A percentile compares a stretch with the other conserved stretches of the same genome.
These are phyloP conservation scores for Cryomyces minteri DNA, from an alignment of 495 filamentous ascomycete species.

Conservation along the genomic window DNA sequence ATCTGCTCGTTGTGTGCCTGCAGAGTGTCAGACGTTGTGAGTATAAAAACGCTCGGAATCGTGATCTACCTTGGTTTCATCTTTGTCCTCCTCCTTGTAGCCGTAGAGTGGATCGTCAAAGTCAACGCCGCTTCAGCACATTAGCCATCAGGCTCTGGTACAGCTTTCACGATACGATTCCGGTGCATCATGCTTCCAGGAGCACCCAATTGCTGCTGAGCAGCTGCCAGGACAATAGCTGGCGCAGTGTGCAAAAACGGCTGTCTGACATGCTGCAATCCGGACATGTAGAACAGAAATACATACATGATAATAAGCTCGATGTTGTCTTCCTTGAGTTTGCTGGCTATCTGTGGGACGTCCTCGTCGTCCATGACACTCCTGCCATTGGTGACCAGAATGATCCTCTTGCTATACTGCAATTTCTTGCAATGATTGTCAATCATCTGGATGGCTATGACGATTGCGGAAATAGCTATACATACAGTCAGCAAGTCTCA, in stretches of 20 bases:
- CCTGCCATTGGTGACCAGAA: conserved; percentile 67
- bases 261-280: background rate
- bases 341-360: conserved; percentile 43
- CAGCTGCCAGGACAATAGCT: no score
- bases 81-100: conserved; percentile 85
- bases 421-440: conserved; percentile 60
- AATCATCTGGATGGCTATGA: conserved; percentile 79
- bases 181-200: no score
- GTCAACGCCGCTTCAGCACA: conserved; percentile 58
- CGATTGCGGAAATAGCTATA: conserved; percentile 60
- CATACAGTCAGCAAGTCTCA: conserved; percentile 4
- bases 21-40: background rate
- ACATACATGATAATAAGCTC: conserved; percentile 63
- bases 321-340: conserved; percentile 57
- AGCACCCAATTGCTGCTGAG: no score
- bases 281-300: conserved; percentile 3
- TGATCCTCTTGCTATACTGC: conserved; percentile 72
- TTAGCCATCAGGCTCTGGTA: background rate
- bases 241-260: no score
- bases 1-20: conserved; percentile 48
- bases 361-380: conserved; percentile 49
- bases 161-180: no score
- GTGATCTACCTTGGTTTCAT: conserved; percentile 18
- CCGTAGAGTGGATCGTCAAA: conserved; percentile 89
- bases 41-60: background rate